Percentiles rank a stretch among this genome's conserved stretches.
These are phyloP conservation scores for Coemansia sp. DNA, from an alignment of 192 early-diverging fungal species.

Conservation along the genomic window DNA sequence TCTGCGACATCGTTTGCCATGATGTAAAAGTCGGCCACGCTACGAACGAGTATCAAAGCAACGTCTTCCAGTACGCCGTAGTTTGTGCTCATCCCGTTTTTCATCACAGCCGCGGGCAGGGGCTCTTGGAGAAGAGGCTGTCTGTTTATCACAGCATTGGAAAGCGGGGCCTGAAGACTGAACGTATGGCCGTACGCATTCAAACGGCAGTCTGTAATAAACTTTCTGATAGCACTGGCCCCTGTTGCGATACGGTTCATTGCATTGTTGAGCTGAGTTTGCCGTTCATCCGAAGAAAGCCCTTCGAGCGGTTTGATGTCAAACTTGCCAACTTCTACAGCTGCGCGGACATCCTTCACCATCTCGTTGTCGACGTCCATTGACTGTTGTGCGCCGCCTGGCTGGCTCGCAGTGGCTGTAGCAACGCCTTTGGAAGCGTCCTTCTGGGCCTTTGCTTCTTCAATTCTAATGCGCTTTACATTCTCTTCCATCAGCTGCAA, in stretches of 20 bases:
- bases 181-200: not conserved
- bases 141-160: not conserved
- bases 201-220: constrained; percentile 32
- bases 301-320: constrained; percentile 13
- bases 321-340: constrained; percentile 15
- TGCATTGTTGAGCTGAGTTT: constrained; percentile 17
- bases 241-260: constrained; percentile 26
- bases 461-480: constrained; percentile 50
- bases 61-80: constrained; percentile 47
- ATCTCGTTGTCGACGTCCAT: constrained; percentile 24
- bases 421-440: not conserved
- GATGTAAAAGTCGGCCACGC: constrained; percentile 46
- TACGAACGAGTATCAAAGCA: constrained; percentile 47
- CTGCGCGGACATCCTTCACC: constrained; percentile 23
- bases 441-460: constrained; percentile 14
- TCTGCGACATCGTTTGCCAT: constrained; percentile 6
- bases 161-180: not conserved
- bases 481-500: constrained; percentile 47
- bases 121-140: not conserved
- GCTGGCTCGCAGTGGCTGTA: not conserved
- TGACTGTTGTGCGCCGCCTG: constrained; percentile 6
- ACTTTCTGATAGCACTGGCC: constrained; percentile 19
- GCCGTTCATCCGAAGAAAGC: constrained; percentile 17
- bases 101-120: constrained; percentile 5
- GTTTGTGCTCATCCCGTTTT: constrained; percentile 44